These are phyloP conservation scores for Lepraria neglecta DNA, from an alignment of 495 filamentous ascomycete species.

Conservation along the genomic window DNA sequence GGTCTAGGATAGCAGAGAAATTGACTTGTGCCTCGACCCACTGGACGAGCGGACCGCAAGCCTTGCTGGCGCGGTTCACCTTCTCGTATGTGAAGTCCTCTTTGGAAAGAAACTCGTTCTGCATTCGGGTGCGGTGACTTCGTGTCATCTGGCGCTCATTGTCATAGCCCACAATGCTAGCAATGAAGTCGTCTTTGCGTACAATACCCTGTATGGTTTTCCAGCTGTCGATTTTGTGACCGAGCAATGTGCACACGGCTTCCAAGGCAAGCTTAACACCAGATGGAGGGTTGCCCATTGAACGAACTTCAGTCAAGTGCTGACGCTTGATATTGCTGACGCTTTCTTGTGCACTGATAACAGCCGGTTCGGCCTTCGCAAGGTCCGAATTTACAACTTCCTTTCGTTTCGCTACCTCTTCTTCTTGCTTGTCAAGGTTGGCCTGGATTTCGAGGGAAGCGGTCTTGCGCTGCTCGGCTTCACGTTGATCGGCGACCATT, in stretches of 20 bases:
- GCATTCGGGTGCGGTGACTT: constrained; percentile 75
- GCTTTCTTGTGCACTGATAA: constrained; percentile 84
- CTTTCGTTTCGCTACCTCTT: constrained; percentile 73
- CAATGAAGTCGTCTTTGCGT: constrained; percentile 91
- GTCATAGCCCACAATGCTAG: constrained; percentile 94
- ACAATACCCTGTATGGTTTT: constrained; percentile 82
- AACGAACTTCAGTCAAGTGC: constrained; percentile 94
- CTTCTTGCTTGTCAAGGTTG: constrained; percentile 81
- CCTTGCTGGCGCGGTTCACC: constrained; percentile 91
- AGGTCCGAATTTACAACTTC: constrained; percentile 84
- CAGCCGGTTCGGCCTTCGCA: constrained; percentile 86
- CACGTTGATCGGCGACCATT: constrained; percentile 94
- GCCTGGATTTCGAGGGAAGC: constrained; percentile 82
- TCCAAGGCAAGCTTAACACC: constrained; percentile 90
- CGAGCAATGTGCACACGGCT: constrained; percentile 87
- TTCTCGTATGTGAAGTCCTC: constrained; percentile 93
- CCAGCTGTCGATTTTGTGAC: constrained; percentile 86
- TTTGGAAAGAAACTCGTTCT: constrained; percentile 82
- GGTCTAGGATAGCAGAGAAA: constrained; percentile 93
- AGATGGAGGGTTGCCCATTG: constrained; percentile 85
- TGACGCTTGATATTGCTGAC: constrained; percentile 97
- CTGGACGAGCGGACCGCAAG: constrained; percentile 92
- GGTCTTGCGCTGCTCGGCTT: constrained; percentile 86
- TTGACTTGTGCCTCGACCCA: constrained; percentile 97
- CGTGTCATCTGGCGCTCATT: constrained; percentile 94